phyloP scores from a whole-genome alignment of 352 stramenopile species.

The Globisporangium solare region DNA sequence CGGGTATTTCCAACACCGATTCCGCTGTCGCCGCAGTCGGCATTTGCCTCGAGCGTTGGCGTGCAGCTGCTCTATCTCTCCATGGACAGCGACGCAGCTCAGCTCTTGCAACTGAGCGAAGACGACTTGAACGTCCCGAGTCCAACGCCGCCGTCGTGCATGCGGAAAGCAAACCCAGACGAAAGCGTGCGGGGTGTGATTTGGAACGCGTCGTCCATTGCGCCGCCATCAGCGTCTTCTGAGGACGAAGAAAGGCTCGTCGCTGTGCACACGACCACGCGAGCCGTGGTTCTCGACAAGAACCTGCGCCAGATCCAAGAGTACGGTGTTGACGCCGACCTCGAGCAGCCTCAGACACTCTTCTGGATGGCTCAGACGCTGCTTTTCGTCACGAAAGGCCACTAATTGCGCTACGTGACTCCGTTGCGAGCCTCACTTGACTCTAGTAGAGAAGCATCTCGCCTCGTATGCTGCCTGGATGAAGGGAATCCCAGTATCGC shows the following conservation, averaged over 20 bases:
- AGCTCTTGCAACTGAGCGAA: constrained; percentile 45
- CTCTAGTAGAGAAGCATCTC: constrained; percentile 7
- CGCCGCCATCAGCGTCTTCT: not conserved
- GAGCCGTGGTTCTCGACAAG: constrained; percentile 50
- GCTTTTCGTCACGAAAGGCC: constrained; percentile 40
- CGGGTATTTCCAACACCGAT: constrained; percentile 58
- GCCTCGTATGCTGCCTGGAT: constrained; percentile 29
- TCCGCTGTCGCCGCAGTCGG: constrained; percentile 25
- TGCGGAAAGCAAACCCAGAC: constrained; percentile 25
- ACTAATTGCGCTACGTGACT: constrained; percentile 53
- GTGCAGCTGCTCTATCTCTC: constrained; percentile 46
- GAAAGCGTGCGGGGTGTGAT: constrained; percentile 49
- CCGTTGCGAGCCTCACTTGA: constrained; percentile 19
- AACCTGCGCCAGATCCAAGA: constrained; percentile 28
- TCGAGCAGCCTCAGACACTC: constrained; percentile 39
- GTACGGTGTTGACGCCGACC: constrained; percentile 32
- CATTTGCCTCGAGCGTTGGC: constrained; percentile 20
- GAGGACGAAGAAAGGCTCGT: constrained; percentile 24
- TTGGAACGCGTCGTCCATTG: constrained; percentile 35
- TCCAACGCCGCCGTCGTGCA: not conserved
- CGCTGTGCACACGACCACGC: constrained; percentile 47
- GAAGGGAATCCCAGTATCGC: not conserved
- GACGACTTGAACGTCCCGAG: constrained; percentile 39
- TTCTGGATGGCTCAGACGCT: constrained; percentile 72
- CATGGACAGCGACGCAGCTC: not conserved